Evolutionary conservation across 1,139 yeast species (phyloP).

Genomic region (Geotrichum restrictum): DNA sequence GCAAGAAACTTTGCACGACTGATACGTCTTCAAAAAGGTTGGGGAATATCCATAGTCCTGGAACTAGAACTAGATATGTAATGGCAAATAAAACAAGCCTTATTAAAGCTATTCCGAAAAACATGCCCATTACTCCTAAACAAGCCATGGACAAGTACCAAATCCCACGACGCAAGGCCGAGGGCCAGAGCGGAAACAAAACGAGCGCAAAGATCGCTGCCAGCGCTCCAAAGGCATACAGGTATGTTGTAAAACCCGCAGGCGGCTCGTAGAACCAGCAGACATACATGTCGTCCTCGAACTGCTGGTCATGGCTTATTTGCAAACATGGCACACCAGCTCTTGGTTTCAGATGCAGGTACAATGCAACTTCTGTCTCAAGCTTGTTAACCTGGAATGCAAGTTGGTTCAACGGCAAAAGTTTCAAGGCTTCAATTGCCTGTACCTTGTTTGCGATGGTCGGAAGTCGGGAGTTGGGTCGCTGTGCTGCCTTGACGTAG

Average conservation of each 20-base stretch:
- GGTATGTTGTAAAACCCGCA: conserved; percentile 41
- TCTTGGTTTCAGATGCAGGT: conserved; percentile 60
- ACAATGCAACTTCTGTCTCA: conserved; percentile 65
- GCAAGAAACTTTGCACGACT: conserved; percentile 84
- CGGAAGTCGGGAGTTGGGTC: conserved; percentile 56
- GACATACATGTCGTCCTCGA: conserved; percentile 74
- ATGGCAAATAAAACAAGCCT: conserved; percentile 68
- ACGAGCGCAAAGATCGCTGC: conserved; percentile 69
- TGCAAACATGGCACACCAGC: conserved; percentile 70
- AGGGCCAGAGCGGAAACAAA: conserved; percentile 95
- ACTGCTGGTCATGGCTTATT: conserved; percentile 61
- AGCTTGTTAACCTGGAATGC: conserved; percentile 59
- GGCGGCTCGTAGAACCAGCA: conserved; percentile 73
- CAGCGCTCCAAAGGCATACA: conserved; percentile 61
- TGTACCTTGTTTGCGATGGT: conserved; percentile 49
- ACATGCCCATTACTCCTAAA: conserved; percentile 67
- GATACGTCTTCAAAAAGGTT: conserved; percentile 95
- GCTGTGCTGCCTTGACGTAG: conserved; percentile 54
- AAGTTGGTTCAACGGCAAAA: conserved; percentile 68
- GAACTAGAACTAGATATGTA: conserved; percentile 56
- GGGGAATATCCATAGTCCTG: conserved; percentile 92
- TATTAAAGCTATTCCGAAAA: conserved; percentile 74
- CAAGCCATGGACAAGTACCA: conserved; percentile 82
- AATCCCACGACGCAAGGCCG: conserved; percentile 78
- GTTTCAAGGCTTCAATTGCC: conserved; percentile 60